These are phyloP conservation scores for Jacaranda copaia DNA, from an alignment of 257 asterid genomes.

Conservation along the genomic window DNA sequence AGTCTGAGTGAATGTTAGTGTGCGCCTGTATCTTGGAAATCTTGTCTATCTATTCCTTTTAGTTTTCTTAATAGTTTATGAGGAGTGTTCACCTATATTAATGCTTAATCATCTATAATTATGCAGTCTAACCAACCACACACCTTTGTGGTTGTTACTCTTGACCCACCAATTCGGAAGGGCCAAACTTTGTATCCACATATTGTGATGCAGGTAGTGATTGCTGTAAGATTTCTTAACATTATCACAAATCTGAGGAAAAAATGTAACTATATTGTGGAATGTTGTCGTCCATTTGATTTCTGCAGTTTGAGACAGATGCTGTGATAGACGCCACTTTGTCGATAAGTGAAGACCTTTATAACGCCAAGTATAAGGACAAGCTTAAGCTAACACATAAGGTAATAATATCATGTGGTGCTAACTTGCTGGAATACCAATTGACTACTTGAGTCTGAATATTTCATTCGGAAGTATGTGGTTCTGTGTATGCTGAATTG, in stretches of 20 bases:
- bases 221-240: constrained; percentile 11
- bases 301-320: constrained; percentile 80
- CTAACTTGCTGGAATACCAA: neutral
- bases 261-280: neutral
- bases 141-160: constrained; percentile 86
- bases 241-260: neutral
- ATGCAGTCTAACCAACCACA: constrained; percentile 89
- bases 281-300: neutral
- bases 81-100: neutral
- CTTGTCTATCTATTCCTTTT: neutral
- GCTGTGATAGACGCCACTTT: constrained; percentile 62
- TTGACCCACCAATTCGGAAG: constrained; percentile 97
- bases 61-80: neutral
- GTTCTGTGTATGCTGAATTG: neutral
- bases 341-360: constrained; percentile 74
- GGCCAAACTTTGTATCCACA: constrained; percentile 94
- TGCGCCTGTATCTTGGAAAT: neutral
- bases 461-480: neutral
- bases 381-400: constrained; percentile 64
- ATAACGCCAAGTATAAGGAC: constrained; percentile 71
- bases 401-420: constrained; percentile 46
- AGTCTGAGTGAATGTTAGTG: neutral
- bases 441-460: neutral
- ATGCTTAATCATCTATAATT: constrained; percentile 22
- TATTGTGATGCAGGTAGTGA: constrained; percentile 84